phyloP scores from a whole-genome alignment of 192 early-diverging fungal genomes.

The Coemansia sp. region DNA sequence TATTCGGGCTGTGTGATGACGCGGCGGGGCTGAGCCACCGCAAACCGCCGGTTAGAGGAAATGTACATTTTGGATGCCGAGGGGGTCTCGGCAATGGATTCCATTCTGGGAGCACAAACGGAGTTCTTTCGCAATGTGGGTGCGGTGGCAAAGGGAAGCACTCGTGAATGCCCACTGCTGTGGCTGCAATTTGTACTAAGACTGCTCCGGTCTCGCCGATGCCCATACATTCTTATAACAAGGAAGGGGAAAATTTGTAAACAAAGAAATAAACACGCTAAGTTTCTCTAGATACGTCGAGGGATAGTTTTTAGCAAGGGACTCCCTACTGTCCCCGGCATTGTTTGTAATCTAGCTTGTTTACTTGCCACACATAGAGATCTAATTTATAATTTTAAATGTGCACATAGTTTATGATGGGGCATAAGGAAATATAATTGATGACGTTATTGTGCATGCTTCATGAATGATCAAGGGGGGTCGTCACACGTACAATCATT shows the following conservation, averaged over 20 bases:
- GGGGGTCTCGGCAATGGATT: slow-evolving; percentile 15
- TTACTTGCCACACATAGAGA: no score
- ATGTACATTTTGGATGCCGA: slow-evolving; percentile 1
- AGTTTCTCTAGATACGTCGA: no score
- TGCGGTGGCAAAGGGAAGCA: slow-evolving; percentile 45
- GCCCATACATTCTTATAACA: neutral
- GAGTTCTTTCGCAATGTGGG: slow-evolving; percentile 5
- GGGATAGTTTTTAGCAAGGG: no score
- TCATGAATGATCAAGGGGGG: no score
- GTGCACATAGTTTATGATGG: no score
- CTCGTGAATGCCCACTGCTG: slow-evolving; percentile 35
- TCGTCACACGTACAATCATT: no score
- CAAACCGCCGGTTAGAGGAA: slow-evolving; percentile 28
- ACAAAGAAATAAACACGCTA: neutral
- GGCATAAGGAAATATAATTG: no score
- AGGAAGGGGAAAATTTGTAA: neutral
- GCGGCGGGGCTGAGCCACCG: slow-evolving; percentile 36
- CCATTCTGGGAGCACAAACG: no score
- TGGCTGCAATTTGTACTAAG: slow-evolving; percentile 40
- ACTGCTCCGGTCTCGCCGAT: slow-evolving; percentile 38
- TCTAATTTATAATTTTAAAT: no score
- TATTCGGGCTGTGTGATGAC: slow-evolving; percentile 19
- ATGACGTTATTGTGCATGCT: no score
- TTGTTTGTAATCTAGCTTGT: no score
- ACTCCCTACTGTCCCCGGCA: no score